A percentile compares a stretch with the other conserved stretches of the same genome.
Conservation (phyloP, 139 green algal genomes). For the Ulvella scutata region DNA sequence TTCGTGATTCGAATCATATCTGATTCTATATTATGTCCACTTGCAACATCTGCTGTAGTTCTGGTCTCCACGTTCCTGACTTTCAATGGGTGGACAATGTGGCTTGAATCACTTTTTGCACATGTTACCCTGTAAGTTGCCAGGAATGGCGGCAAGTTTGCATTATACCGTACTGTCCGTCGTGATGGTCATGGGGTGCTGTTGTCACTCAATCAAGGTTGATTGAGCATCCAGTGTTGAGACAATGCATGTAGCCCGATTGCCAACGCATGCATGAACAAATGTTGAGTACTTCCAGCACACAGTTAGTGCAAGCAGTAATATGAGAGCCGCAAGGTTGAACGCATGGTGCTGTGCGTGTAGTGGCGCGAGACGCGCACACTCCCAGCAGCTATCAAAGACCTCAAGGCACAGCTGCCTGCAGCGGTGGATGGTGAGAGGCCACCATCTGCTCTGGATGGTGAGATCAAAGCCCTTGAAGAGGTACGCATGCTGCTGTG, state of each 20-base stretch:
- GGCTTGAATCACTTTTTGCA: too few relatives aligned
- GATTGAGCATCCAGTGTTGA: background rate
- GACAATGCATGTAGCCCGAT: background rate
- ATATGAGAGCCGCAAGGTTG: slow-evolving; percentile 8
- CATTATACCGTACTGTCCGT: too few relatives aligned
- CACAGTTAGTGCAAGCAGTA: background rate
- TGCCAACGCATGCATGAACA: background rate
- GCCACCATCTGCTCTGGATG: slow-evolving; percentile 29
- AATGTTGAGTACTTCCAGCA: background rate
- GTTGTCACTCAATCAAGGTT: background rate
- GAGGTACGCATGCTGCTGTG: slow-evolving; percentile 18
- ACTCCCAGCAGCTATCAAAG: slow-evolving; percentile 53
- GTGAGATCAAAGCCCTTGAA: slow-evolving; percentile 56
- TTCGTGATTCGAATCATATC: too few relatives aligned
- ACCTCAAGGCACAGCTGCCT: slow-evolving; percentile 54
- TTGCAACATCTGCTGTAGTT: too few relatives aligned
- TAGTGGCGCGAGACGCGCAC: slow-evolving; percentile 31
- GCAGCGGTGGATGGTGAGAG: slow-evolving; percentile 23
- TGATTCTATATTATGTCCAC: too few relatives aligned
- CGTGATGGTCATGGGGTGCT: too few relatives aligned
- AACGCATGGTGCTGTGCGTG: too few relatives aligned
- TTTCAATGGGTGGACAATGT: too few relatives aligned
- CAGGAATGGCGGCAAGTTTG: too few relatives aligned
- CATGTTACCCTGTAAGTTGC: too few relatives aligned
- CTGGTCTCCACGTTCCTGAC: too few relatives aligned